These are phyloP conservation scores for Backusella tarrabulga DNA, from an alignment of 192 early-diverging fungal species.

Conservation along the genomic window DNA sequence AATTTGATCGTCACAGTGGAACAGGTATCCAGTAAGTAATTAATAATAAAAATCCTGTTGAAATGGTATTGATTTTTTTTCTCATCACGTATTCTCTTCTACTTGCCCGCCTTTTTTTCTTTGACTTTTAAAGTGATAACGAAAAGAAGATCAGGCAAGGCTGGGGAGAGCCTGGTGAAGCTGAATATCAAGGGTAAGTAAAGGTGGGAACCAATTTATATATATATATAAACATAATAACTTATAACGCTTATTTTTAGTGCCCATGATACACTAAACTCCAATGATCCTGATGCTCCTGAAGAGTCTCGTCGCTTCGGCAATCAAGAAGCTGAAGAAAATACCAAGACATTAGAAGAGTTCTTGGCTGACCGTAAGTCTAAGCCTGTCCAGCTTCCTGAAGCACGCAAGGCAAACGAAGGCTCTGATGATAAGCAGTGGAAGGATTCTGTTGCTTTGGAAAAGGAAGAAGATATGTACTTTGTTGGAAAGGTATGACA, in stretches of 20 bases:
- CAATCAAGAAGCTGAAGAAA: conserved; percentile 67
- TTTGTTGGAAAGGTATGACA: conserved; percentile 61
- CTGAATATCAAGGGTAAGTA: conserved; percentile 51
- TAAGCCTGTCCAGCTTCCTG: conserved; percentile 45
- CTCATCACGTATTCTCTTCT: not conserved
- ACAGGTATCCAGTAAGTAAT: conserved; percentile 54
- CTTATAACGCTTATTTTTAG: not conserved
- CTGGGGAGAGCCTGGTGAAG: conserved; percentile 67
- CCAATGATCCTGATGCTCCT: conserved; percentile 28
- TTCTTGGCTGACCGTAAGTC: conserved; percentile 67
- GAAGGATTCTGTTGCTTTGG: conserved; percentile 69
- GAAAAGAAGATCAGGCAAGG: conserved; percentile 89
- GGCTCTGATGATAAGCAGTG: conserved; percentile 80
- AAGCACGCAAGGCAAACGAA: conserved; percentile 83
- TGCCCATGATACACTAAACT: conserved; percentile 17
- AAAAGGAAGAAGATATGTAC: conserved; percentile 75
- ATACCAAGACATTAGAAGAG: conserved; percentile 81
- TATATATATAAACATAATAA: not conserved
- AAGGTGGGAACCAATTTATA: not conserved
- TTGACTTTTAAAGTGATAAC: conserved; percentile 51
- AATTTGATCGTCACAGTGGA: conserved; percentile 82
- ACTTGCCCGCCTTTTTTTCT: not conserved
- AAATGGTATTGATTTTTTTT: not conserved
- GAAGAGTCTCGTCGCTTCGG: conserved; percentile 37
- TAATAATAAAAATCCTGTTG: not conserved